Evolutionary conservation across 345 rosid genomes (phyloP), one percentile per base, ranked within the genome.

Genomic region (Anastatica hierochuntica): DNA sequence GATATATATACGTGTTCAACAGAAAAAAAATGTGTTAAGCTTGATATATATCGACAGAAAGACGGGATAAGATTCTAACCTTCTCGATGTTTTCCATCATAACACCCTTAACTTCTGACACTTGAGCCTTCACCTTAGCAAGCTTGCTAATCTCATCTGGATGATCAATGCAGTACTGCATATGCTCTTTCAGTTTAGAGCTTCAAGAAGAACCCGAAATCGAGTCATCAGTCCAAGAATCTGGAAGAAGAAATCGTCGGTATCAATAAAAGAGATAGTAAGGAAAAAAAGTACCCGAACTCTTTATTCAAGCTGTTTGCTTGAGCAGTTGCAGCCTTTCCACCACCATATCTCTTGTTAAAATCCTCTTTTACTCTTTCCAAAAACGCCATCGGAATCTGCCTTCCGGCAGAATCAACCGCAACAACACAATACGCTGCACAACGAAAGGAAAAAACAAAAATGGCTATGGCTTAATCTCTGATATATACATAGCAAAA

Each of bases 21-120:
- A 42, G 55, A 37, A 40, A 27, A 19, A 12, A 10, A n/a, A 15
- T 14, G 29, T 12, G 13, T 7, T 3, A 29, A 6, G 19, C n/a
- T n/a, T n/a, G n/a, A n/a, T n/a, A n/a, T n/a, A n/a, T n/a, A n/a
- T n/a, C n/a, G 8, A 27, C 31, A 27, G 1, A 27, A 43, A 6
- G 30, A 39, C 14, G 26, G 41, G 45, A 48, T 29, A 30, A 7
- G 18, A 41, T 31, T 30, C 34, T 5, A 63, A 83, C 99, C 99
- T 94, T 94, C 66, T 88, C 99, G 27, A 94, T 94, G 59, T 94
- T 94, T 58, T 94, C 99, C 97, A 94, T 83, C 97, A 94, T 94
- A 10, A 94, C 99, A 63, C 97, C 97, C 71, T 88, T 94, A 31
- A 94, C 99, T 77, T 94, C 99, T 31, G 94, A 74, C 21, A 94